Evolutionary conservation across 176 grass and related monocot species (phyloP).

Genomic region (Hordeum marinum): DNA sequence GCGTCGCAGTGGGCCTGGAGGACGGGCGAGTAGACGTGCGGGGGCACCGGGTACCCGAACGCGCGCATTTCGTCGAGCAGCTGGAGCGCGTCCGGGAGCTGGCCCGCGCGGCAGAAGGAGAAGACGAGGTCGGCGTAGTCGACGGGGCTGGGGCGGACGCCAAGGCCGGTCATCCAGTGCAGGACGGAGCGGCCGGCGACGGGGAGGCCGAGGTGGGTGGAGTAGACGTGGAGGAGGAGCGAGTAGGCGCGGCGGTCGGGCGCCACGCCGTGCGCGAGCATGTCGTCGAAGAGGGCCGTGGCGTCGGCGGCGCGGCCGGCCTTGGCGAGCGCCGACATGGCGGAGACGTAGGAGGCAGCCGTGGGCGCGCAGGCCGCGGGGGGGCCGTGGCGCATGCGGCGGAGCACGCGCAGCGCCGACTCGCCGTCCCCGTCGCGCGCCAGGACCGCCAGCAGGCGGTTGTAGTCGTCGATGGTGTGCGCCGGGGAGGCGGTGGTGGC

Average conservation of each 20-base stretch:
- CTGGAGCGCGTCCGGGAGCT: constrained; percentile 53
- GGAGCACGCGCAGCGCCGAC: constrained; percentile 57
- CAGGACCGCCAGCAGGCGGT: constrained; percentile 58
- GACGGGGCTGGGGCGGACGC: constrained; percentile 42
- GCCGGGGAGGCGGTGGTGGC: background rate
- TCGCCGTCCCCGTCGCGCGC: constrained; percentile 47
- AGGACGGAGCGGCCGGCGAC: constrained; percentile 56
- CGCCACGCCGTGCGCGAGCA: constrained; percentile 56
- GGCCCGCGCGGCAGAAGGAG: constrained; percentile 46
- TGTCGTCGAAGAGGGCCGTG: constrained; percentile 73
- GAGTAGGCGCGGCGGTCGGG: constrained; percentile 53
- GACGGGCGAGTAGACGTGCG: constrained; percentile 51
- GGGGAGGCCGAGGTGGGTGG: constrained; percentile 66
- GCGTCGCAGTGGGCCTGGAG: constrained; percentile 47
- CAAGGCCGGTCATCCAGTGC: constrained; percentile 59
- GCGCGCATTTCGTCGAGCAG: constrained; percentile 81
- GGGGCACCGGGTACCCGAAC: constrained; percentile 37
- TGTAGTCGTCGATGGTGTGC: constrained; percentile 54
- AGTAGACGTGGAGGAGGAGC: constrained; percentile 71
- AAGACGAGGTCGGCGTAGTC: constrained; percentile 64
- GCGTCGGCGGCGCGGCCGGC: constrained; percentile 50
- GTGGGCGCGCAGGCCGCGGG: constrained; percentile 39
- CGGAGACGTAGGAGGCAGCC: constrained; percentile 55
- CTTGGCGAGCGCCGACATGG: constrained; percentile 61
- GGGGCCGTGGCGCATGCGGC: constrained; percentile 51